Base-by-base conservation (phyloP, 2,329 filamentous ascomycete genomes). In the Stachybotrys echinatus region DNA sequence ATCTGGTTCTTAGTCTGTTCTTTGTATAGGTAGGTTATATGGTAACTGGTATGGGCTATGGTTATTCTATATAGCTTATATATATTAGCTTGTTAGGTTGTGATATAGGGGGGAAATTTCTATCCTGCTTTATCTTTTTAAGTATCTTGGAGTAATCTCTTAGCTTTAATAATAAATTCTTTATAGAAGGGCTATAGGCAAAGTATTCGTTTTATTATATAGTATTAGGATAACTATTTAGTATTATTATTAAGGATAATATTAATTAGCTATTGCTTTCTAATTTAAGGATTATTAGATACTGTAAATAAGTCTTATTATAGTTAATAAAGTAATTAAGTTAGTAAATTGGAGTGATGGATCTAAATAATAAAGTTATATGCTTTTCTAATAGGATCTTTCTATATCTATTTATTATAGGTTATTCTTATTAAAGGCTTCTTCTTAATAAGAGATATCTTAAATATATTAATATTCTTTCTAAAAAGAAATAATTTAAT, bases 401-500 rank as follows among this genome's bases (percentile, higher is more conserved):
- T 54, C 37, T 42, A 21, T 27, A 48, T 18, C 50, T 48, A 54
- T 21, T 47, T 18, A 27, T 45, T 47, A 19, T 52, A 42, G 23
- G 50, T 49, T 21, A 43, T 45, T 23, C 43, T 45, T 19, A 40
- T 31, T 14, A 45, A 42, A 27, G 39, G 34, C 23, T 38, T 34
- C 31, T 42, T 43, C n/a, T 34, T 37, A 23, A 18, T 23, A 14
- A 42, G n/a, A 34, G 42, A 43, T 27, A 40, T 20, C 44, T 54
- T 43, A 31, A 56, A 54, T 18, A 49, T 50, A 17, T 53, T 51
- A 12, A 23, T 22, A 47, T 54, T 27, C n/a, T 49, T 42, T n/a
- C 52, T 49, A 48, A 56, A 56, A 5, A 56, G 50, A 34, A 54
- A 2, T 5, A 49, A 49, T 47, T 53, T 56, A 18, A 48, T 48